Base-by-base conservation (phyloP, 352 stramenopile species). In the Pythium oligandrum region DNA sequence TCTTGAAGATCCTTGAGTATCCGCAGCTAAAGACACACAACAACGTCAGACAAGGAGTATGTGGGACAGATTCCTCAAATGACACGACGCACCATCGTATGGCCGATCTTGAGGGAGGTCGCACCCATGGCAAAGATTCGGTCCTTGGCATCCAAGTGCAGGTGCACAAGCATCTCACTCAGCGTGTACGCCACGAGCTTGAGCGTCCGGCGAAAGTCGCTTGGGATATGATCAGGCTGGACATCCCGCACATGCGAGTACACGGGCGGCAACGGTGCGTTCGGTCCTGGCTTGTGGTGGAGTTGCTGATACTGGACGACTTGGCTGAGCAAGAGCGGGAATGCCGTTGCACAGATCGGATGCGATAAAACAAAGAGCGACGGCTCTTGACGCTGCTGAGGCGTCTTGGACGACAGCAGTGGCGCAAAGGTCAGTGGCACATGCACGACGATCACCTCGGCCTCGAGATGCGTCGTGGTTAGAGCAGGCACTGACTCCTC, bases 81-180 rank as follows among this genome's bases (percentile, higher is more conserved):
- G 12, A 35, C 31, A 39, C 10, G 32, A 54, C 66, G 43, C 51
- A 83, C 73, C 51, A 93, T 49, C 5, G 82, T 93, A 51, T 93
- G 77, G 6, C 82, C 82, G 30, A 93, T 84, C 54, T 93, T 93
- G 37, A 90, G 62, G 6, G 78, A 90, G 6, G 78, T 90, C 0
- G 64, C 66, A 17, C 82, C 82, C n/a, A 90, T 46, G 2, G 78
- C 68, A 45, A 82, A 90, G 38, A 93, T 88, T 12, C 71, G 71
- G 5, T 90, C 77, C 31, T 83, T 83, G 6, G 83, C 75, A 39
- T 91, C 72, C 6, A 91, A 51, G 6, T 64, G 61, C 40, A 73
- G 59, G 1, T 73, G 62, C 4, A 76, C 36, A 42, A 87, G 61
- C 48, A 86, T 69, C 38, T 88, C 78, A 3, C 66, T 76, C 4